Evolutionary conservation across 257 asterid genomes (phyloP).

Genomic region (Lantana camara): DNA sequence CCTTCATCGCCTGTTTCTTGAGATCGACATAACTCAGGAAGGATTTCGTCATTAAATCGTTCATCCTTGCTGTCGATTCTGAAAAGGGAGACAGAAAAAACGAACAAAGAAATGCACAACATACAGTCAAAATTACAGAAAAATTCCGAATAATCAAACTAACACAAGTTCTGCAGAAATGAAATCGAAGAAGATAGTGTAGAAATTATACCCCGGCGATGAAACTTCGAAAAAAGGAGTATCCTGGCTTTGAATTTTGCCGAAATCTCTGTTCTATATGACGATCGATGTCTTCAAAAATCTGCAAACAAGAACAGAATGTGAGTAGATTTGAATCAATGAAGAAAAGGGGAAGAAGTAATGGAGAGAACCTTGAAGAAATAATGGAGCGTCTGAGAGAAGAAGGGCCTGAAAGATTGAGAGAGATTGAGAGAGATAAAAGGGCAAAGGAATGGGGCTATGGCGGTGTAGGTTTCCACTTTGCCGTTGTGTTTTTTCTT

Average conservation of each 20-base stretch:
- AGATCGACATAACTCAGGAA: conserved; percentile 74
- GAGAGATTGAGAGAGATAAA: neutral
- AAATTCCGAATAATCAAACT: neutral
- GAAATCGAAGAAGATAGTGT: neutral
- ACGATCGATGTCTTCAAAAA: conserved; percentile 17
- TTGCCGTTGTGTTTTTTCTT: conserved; percentile 22
- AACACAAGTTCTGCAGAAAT: neutral
- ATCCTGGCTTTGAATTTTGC: neutral
- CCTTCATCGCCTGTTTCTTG: conserved; percentile 77
- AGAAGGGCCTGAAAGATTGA: neutral
- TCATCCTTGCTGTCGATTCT: conserved; percentile 62
- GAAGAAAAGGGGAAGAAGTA: neutral
- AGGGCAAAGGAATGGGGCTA: neutral
- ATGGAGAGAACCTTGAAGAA: conserved; percentile 24
- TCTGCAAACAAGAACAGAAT: conserved; percentile 13
- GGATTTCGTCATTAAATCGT: conserved; percentile 78
- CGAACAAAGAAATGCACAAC: neutral
- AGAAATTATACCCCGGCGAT: conserved; percentile 24
- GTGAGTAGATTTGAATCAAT: neutral
- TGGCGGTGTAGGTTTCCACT: conserved; percentile 31
- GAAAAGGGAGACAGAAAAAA: conserved; percentile 5
- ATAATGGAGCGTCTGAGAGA: neutral
- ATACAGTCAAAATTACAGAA: neutral
- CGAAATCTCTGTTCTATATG: neutral
- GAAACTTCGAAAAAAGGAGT: neutral